phyloP scores from a whole-genome alignment of 345 rosid genomes.

The Rhodamnia argentea region DNA sequence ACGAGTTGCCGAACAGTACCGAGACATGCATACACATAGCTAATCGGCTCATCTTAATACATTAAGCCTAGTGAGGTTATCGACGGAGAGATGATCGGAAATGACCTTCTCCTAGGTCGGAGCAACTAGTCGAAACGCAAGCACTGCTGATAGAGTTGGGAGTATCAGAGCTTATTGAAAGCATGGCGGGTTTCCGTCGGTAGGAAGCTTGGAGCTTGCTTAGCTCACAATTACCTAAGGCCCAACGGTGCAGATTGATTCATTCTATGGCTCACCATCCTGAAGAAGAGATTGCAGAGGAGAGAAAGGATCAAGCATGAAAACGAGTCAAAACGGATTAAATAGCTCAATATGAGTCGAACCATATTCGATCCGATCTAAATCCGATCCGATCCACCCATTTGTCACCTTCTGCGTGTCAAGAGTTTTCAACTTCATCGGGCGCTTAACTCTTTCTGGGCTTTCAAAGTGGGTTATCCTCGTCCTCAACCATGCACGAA shows the following conservation, averaged over 20 bases:
- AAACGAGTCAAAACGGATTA: no score
- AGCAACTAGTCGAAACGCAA: not conserved
- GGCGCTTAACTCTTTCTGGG: not conserved
- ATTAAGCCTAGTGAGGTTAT: not conserved
- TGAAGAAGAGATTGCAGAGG: not conserved
- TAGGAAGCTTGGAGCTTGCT: not conserved
- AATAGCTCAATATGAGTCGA: no score
- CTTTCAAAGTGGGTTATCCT: not conserved
- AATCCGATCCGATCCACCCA: no score
- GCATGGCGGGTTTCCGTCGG: not conserved
- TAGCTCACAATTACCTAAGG: not conserved
- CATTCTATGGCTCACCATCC: accelerated
- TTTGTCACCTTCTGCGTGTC: no score
- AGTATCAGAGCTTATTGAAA: not conserved
- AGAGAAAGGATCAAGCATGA: not conserved
- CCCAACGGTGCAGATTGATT: not conserved
- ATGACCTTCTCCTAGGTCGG: not conserved
- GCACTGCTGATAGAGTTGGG: not conserved
- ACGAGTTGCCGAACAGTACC: not conserved
- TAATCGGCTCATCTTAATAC: not conserved
- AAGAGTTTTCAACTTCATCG: not conserved
- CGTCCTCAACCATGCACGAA: not conserved
- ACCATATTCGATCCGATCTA: no score
- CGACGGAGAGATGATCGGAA: not conserved
- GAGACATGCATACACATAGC: not conserved